Percentiles rank a stretch among this genome's conserved stretches.
phyloP scores from a whole-genome alignment of 768 basidiomycete species.

The Epithele typhae region DNA sequence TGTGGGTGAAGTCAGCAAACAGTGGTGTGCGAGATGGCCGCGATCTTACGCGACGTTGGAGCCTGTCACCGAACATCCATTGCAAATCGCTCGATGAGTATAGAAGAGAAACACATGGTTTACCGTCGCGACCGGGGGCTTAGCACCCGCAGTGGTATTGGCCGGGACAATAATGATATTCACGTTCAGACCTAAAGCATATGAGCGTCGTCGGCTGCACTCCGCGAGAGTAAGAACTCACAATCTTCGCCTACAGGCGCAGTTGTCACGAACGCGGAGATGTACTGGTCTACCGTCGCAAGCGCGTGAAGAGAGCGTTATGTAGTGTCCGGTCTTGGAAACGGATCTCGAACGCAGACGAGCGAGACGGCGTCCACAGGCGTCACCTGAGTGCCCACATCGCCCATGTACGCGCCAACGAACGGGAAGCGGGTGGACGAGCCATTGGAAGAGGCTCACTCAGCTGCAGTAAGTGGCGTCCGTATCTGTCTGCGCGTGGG shows the following conservation, averaged over 20 bases:
- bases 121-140: conserved; percentile 20
- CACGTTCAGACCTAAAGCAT: conserved; percentile 12
- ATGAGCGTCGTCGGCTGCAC: not conserved
- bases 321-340: conserved; percentile 8
- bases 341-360: too few relatives aligned
- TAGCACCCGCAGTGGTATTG: not conserved
- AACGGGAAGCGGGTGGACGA: too few relatives aligned
- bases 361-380: too few relatives aligned
- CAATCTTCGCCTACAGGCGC: conserved; percentile 10
- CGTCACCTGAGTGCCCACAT: too few relatives aligned
- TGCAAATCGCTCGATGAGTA: not conserved
- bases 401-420: too few relatives aligned
- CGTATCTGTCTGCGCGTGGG: not conserved
- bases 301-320: not conserved
- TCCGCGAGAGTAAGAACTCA: not conserved
- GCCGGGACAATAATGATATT: conserved; percentile 17
- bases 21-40: too few relatives aligned
- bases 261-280: not conserved
- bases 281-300: not conserved
- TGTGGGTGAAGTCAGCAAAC: conserved; percentile 6
- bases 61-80: conserved; percentile 4
- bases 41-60: not conserved
- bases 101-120: not conserved
- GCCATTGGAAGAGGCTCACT: too few relatives aligned
- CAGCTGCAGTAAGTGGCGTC: conserved; percentile 6